phyloP scores from a whole-genome alignment of 2,329 filamentous ascomycete genomes.

The Aspergillus sp. region DNA sequence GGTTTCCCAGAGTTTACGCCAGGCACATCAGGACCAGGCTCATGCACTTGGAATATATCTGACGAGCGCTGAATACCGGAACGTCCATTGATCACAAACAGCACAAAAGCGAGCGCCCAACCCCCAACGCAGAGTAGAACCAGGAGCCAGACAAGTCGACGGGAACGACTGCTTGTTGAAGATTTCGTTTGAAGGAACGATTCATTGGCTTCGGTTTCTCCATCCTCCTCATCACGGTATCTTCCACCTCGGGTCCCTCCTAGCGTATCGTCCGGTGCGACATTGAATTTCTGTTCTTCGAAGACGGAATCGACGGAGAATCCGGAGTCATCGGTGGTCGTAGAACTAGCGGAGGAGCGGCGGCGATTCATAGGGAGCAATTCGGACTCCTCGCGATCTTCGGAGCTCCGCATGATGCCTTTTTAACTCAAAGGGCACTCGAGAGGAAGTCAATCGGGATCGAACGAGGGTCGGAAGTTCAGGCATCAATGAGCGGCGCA shows the following conservation, averaged over 20 bases:
- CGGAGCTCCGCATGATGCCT: constrained; percentile 27
- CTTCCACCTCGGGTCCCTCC: constrained; percentile 15
- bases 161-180: constrained; percentile 29
- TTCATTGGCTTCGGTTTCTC: constrained; percentile 25
- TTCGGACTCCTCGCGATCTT: constrained; percentile 25
- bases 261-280: constrained; percentile 8
- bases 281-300: constrained; percentile 26
- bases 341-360: constrained; percentile 27
- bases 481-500: neutral
- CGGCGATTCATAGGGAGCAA: constrained; percentile 28
- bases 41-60: constrained; percentile 25
- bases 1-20: constrained; percentile 40
- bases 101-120: constrained; percentile 46
- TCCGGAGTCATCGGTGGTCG: constrained; percentile 34
- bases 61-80: constrained; percentile 31
- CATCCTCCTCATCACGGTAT: constrained; percentile 40
- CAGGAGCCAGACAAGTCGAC: constrained; percentile 42
- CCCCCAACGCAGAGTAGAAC: constrained; percentile 43
- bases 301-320: constrained; percentile 35
- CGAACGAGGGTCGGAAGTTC: neutral
- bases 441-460: neutral
- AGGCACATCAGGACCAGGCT: constrained; percentile 28
- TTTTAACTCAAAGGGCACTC: constrained; percentile 1
- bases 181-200: constrained; percentile 23
- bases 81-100: constrained; percentile 41